These are phyloP conservation scores for Chrysopogon serrulatus DNA, from an alignment of 176 grass and related monocot genomes.

Conservation along the genomic window DNA sequence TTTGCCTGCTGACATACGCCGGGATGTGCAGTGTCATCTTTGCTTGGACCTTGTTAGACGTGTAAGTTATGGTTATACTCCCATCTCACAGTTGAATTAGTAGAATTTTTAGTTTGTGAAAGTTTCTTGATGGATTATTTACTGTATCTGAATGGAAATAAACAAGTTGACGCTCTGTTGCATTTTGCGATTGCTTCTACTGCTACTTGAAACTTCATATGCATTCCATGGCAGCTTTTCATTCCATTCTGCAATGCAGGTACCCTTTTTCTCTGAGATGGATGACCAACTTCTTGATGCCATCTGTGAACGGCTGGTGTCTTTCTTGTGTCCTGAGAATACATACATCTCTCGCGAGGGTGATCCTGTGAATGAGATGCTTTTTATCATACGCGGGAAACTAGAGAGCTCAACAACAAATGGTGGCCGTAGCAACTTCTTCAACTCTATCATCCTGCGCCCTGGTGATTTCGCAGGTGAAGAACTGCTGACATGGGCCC, in stretches of 20 bases:
- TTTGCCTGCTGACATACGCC: slow-evolving; percentile 80
- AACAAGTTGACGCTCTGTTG: not conserved
- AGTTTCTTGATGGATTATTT: not conserved
- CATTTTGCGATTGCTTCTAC: not conserved
- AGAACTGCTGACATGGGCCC: slow-evolving; percentile 85
- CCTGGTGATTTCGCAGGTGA: slow-evolving; percentile 80
- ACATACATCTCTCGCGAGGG: slow-evolving; percentile 89
- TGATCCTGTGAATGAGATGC: slow-evolving; percentile 92
- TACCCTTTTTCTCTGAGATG: slow-evolving; percentile 94
- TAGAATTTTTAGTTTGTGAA: not conserved
- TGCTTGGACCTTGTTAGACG: slow-evolving; percentile 93
- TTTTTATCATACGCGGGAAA: slow-evolving; percentile 85
- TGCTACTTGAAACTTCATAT: not conserved
- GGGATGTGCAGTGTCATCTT: slow-evolving; percentile 92
- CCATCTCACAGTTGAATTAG: not conserved
- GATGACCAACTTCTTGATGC: slow-evolving; percentile 83
- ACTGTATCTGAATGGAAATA: not conserved
- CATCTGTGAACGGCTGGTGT: slow-evolving; percentile 81
- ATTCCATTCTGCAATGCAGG: slow-evolving; percentile 41
- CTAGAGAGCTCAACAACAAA: slow-evolving; percentile 90
- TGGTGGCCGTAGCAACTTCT: slow-evolving; percentile 79
- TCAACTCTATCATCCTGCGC: slow-evolving; percentile 62
- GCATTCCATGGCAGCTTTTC: not conserved
- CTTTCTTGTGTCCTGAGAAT: slow-evolving; percentile 72
- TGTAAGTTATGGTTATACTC: slow-evolving; percentile 46